phyloP scores from a whole-genome alignment of 2,329 filamentous ascomycete species.

The Fusarium circinatum region DNA sequence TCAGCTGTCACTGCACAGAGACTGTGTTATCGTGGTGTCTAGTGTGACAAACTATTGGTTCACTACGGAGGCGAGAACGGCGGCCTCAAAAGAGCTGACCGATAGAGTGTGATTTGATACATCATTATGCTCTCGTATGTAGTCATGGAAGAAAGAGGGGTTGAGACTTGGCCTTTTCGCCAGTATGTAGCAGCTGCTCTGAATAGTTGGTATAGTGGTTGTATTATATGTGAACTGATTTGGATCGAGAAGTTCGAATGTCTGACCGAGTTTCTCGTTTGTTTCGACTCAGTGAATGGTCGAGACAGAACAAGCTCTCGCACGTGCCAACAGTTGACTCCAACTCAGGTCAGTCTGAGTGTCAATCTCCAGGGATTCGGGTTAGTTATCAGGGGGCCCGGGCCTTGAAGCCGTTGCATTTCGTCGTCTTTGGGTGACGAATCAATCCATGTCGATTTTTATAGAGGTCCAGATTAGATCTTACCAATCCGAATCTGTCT shows the following conservation, averaged over 20 bases:
- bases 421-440: constrained; percentile 8
- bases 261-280: constrained; percentile 26
- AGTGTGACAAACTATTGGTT: constrained; percentile 14
- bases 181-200: background rate
- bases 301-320: constrained; percentile 33
- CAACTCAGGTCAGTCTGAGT: constrained; percentile 1
- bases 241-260: constrained; percentile 1
- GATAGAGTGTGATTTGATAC: constrained; percentile 4
- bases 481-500: constrained; percentile 14
- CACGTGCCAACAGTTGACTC: constrained; percentile 40
- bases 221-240: constrained; percentile 7
- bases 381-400: constrained; percentile 17
- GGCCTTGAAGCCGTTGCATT: constrained; percentile 2
- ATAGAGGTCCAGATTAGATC: constrained; percentile 13
- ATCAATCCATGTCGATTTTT: constrained; percentile 1
- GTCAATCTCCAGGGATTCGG: constrained; percentile 15
- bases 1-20: constrained; percentile 27
- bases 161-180: constrained; percentile 24
- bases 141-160: constrained; percentile 19
- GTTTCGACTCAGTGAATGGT: constrained; percentile 12
- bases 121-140: constrained; percentile 24
- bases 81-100: constrained; percentile 24
- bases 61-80: constrained; percentile 11
- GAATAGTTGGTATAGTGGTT: background rate
- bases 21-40: constrained; percentile 14